These are phyloP conservation scores for Corymbia maculata DNA, from an alignment of 345 rosid species.

Conservation along the genomic window DNA sequence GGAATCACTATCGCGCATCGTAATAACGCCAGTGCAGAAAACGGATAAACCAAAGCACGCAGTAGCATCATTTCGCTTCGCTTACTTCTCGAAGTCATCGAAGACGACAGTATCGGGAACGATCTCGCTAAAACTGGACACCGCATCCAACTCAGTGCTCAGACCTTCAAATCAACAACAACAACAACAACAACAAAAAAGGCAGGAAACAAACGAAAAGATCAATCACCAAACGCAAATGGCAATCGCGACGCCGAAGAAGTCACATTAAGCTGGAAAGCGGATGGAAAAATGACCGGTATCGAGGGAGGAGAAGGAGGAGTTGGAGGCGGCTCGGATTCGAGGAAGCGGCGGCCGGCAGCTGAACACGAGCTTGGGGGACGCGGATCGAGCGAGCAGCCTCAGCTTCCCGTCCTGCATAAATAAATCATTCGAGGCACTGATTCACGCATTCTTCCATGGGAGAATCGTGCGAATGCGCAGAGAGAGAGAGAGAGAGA, in stretches of 20 bases:
- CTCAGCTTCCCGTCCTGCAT: conserved; percentile 29
- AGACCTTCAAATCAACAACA: conserved; percentile 13
- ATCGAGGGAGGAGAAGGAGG: conserved; percentile 7
- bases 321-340: conserved; percentile 27
- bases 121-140: conserved; percentile 79
- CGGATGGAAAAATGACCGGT: conserved; percentile 19
- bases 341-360: conserved; percentile 31
- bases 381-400: conserved; percentile 13
- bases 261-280: background rate
- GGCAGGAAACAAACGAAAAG: background rate
- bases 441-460: background rate
- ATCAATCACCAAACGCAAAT: background rate
- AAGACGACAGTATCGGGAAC: conserved; percentile 92
- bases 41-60: background rate
- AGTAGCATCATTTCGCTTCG: background rate
- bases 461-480: background rate
- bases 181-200: too few species aligned
- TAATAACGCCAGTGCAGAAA: background rate
- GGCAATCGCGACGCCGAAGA: background rate
- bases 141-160: conserved; percentile 68
- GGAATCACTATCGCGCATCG: background rate
- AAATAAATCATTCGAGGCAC: background rate
- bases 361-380: conserved; percentile 28
- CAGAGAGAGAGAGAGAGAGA: background rate
- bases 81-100: conserved; percentile 83